Evolutionary conservation across 2,329 filamentous ascomycete species (phyloP).

Genomic region (Botrytis cinerea): DNA sequence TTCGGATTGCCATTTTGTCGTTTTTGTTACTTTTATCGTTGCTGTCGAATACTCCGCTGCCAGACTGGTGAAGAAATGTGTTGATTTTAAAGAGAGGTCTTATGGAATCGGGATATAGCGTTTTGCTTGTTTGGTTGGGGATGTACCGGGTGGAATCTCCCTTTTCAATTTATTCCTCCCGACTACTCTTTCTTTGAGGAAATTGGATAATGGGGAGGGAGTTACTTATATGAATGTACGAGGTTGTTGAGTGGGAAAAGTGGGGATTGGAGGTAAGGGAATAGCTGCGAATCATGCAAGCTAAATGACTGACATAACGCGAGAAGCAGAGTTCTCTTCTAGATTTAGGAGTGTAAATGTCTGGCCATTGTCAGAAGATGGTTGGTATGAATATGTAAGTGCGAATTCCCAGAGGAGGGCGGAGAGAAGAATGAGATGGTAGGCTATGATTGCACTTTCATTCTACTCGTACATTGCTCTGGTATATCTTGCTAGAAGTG

Average conservation of each 20-base stretch:
- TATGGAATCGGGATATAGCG: neutral
- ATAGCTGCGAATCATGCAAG: neutral
- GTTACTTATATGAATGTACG: neutral
- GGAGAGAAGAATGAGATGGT: neutral
- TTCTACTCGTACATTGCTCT: neutral
- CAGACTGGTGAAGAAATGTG: too few species aligned
- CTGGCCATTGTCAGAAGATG: neutral
- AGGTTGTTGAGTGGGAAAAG: neutral
- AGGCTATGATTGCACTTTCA: neutral
- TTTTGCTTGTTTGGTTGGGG: neutral
- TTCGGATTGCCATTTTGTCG: neutral
- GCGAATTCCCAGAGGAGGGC: neutral
- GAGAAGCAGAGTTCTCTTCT: neutral
- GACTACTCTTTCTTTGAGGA: neutral
- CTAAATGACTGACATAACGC: neutral
- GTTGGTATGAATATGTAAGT: neutral
- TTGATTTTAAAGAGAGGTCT: neutral
- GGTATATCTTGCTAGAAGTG: rapidly evolving
- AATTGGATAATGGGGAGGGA: neutral
- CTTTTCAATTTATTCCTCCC: neutral
- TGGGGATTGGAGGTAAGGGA: neutral
- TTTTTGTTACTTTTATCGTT: neutral
- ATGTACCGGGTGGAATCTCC: neutral
- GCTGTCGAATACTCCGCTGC: neutral
- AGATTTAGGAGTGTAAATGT: neutral